Evolutionary conservation across 2,329 filamentous ascomycete genomes (phyloP).

Genomic region (Botryotinia narcissicola): DNA sequence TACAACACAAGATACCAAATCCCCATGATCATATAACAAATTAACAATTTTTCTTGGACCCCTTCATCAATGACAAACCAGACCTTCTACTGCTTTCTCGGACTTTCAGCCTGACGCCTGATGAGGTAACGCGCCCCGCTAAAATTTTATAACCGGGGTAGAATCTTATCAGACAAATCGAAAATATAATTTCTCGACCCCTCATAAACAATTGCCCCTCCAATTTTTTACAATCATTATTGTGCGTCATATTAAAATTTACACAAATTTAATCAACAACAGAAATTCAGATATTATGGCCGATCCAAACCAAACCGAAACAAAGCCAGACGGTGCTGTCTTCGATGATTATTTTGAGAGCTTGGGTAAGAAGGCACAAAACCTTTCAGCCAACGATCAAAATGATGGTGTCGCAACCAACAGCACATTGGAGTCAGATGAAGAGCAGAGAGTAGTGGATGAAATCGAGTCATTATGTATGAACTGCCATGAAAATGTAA

Average conservation of each 20-base stretch:
- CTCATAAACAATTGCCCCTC: constrained; percentile 24
- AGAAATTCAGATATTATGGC: constrained; percentile 42
- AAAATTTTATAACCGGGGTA: background rate
- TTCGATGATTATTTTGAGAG: constrained; percentile 60
- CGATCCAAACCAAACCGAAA: constrained; percentile 42
- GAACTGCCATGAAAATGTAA: constrained; percentile 78
- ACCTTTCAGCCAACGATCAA: constrained; percentile 43
- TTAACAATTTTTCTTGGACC: background rate
- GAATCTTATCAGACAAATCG: constrained; percentile 26
- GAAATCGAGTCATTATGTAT: constrained; percentile 80
- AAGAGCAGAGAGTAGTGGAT: constrained; percentile 58
- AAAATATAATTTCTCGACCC: constrained; percentile 23
- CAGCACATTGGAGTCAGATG: constrained; percentile 35
- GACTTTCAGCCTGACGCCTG: constrained; percentile 27
- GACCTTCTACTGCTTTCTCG: constrained; percentile 14
- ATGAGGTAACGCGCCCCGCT: constrained; percentile 17
- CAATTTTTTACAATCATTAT: constrained; percentile 27
- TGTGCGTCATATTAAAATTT: constrained; percentile 6
- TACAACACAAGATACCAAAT: background rate
- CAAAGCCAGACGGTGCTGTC: constrained; percentile 42
- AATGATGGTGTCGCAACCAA: constrained; percentile 33
- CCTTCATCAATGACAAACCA: constrained; percentile 15
- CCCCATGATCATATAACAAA: background rate
- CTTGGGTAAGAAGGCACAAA: constrained; percentile 60
- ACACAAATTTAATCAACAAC: background rate